Evolutionary conservation across 1,284 basidiomycete genomes (phyloP).

Genomic region (Inonotus obliquus): DNA sequence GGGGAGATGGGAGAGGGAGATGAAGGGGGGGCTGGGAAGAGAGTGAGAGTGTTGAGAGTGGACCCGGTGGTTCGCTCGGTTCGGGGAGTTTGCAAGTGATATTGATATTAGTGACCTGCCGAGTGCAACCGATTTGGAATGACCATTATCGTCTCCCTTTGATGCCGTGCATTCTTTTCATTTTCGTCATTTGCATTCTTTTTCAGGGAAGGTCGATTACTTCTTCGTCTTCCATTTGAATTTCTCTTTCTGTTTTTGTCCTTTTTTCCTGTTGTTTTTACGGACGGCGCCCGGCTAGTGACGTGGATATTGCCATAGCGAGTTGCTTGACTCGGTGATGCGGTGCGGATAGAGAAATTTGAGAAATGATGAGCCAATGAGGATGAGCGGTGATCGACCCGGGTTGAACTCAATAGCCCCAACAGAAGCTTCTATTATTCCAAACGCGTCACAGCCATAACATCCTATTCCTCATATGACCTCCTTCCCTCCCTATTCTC

Average conservation of each 20-base stretch:
- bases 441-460: neutral
- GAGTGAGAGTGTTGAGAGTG: conserved; percentile 12
- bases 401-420: conserved; percentile 16
- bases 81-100: neutral
- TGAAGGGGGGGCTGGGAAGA: conserved; percentile 20
- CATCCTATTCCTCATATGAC: neutral
- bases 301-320: neutral
- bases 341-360: neutral
- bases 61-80: neutral
- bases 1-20: conserved; percentile 20
- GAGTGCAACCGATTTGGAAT: conserved; percentile 14
- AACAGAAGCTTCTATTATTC: conserved; percentile 4
- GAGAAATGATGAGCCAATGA: neutral
- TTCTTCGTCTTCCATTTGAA: neutral
- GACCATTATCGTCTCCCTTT: conserved; percentile 1
- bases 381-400: conserved; percentile 7
- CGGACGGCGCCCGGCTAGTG: neutral
- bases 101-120: conserved; percentile 8
- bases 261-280: neutral
- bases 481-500: neutral
- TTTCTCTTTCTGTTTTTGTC: neutral
- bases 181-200: neutral
- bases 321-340: too few species aligned
- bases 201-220: neutral
- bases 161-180: conserved; percentile 4